Conservation (phyloP, 176 grass and related monocot genomes). For the barley (Hordeum vulgare) region MorexV3_pseudomolecules_assembly NC_058524.1:614867300-614867799, state of each 20-base stretch:
- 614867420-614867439: background rate
- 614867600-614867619: background rate
- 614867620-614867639: background rate
- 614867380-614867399: background rate
- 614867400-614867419: background rate
- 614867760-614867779: no score
- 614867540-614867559: background rate
- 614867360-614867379: background rate
- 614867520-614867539: background rate
- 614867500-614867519: no score
- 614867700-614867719: no score
- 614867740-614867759: no score
- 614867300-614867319: background rate
- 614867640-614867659: no score
- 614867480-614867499: background rate
- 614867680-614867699: no score
- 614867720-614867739: no score
- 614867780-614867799: no score
- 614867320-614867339: background rate
- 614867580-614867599: background rate
- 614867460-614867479: background rate
- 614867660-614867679: no score
- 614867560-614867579: background rate
- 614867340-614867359: background rate
- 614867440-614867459: background rate